phyloP scores from a whole-genome alignment of 495 filamentous ascomycete species.

The Corynascus novoguineensis region DNA sequence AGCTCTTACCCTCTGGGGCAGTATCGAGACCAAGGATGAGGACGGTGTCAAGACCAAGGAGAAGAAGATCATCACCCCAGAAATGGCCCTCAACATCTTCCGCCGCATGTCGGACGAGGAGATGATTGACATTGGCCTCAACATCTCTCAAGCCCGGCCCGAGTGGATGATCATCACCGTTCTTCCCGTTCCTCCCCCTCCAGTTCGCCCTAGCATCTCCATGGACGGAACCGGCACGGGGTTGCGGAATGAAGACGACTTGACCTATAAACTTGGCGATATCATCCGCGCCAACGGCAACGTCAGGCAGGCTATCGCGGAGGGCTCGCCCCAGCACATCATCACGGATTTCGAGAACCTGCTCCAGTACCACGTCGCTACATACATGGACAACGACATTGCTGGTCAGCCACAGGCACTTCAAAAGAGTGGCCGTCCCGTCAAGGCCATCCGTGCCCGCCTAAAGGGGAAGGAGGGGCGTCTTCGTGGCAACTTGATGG shows the following conservation, averaged over 20 bases:
- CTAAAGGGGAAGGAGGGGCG: conserved; percentile 98
- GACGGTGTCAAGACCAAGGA: conserved; percentile 77
- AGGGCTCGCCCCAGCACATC: conserved; percentile 86
- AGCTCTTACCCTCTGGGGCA: conserved; percentile 70
- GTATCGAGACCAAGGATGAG: conserved; percentile 49
- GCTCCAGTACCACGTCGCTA: conserved; percentile 97
- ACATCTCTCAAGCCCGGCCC: conserved; percentile 85
- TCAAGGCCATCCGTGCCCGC: conserved; percentile 93
- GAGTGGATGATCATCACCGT: conserved; percentile 99
- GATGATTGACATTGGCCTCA: conserved; percentile 80
- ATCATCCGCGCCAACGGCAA: conserved; percentile 97
- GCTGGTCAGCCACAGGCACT: conserved; percentile 91
- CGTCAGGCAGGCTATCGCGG: conserved; percentile 76
- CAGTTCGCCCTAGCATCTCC: conserved; percentile 91
- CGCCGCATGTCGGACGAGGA: conserved; percentile 73
- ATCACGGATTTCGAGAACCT: conserved; percentile 82
- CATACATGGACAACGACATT: conserved; percentile 99
- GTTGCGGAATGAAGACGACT: conserved; percentile 89
- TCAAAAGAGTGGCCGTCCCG: conserved; percentile 91
- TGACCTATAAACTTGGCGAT: conserved; percentile 97
- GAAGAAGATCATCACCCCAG: conserved; percentile 78
- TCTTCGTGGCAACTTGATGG: conserved; percentile 97
- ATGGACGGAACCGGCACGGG: conserved; percentile 84
- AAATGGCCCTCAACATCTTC: conserved; percentile 78
- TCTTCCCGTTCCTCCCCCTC: conserved; percentile 88